phyloP scores from a whole-genome alignment of 1,139 yeast genomes.

The Yamadazyma diddensiae region DNA sequence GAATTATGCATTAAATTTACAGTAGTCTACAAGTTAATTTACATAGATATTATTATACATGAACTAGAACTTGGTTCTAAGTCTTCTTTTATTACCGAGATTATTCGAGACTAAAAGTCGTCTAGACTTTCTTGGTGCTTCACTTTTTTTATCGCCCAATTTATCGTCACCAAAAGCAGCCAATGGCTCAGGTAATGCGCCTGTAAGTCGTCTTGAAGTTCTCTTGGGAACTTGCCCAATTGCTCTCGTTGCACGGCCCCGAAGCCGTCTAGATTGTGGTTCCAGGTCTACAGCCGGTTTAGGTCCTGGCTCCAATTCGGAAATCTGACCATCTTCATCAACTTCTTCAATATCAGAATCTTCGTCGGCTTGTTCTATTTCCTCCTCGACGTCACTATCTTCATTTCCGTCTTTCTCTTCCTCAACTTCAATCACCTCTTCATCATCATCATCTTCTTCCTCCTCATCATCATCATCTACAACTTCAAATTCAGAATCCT shows the following conservation, averaged over 20 bases:
- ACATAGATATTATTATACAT: neutral
- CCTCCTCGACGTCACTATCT: constrained; percentile 3
- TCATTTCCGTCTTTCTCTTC: constrained; percentile 12
- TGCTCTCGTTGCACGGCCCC: no score
- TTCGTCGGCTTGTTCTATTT: constrained; percentile 6
- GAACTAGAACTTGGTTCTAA: constrained; percentile 5
- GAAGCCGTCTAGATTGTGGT: no score
- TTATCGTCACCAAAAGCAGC: no score
- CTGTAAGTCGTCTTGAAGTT: no score
- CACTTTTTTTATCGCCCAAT: constrained; percentile 8
- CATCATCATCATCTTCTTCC: constrained; percentile 5
- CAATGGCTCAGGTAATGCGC: no score
- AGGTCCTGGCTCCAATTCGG: no score
- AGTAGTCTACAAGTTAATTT: constrained; percentile 3
- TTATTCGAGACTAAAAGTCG: neutral
- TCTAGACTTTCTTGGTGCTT: constrained; percentile 5
- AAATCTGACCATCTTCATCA: constrained; percentile 10
- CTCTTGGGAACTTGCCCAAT: no score
- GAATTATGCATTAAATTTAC: constrained; percentile 8
- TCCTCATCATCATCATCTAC: constrained; percentile 12
- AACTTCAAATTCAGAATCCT: constrained; percentile 10
- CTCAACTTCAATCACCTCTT: constrained; percentile 9
- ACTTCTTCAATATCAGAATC: constrained; percentile 13
- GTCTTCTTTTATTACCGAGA: constrained; percentile 7
- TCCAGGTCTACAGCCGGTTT: no score